phyloP scores from a whole-genome alignment of 208 protist species.

The Crithidia sp. region DNA sequence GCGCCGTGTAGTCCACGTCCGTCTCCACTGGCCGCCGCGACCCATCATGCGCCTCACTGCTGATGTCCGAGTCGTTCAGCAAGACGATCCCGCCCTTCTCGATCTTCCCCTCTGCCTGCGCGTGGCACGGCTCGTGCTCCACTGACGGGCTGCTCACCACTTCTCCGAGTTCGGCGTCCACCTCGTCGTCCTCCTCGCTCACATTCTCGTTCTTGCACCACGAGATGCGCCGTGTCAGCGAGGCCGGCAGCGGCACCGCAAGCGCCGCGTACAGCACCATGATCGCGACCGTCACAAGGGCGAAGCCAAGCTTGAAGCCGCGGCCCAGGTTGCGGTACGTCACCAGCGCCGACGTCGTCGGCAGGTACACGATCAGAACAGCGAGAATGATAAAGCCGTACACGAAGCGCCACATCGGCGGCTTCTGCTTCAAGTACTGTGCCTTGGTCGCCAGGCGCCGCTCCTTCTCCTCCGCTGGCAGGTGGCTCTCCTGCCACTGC shows the following conservation, averaged over 20 bases:
- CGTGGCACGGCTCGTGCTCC: conserved; percentile 8
- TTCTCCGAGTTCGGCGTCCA: neutral
- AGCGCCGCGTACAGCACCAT: conserved; percentile 35
- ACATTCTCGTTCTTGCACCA: conserved; percentile 17
- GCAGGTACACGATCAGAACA: conserved; percentile 55
- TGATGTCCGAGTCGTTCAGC: neutral
- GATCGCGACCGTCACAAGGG: conserved; percentile 24
- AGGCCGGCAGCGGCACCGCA: conserved; percentile 33
- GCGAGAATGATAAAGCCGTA: conserved; percentile 49
- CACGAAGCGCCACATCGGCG: conserved; percentile 49
- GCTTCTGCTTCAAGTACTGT: conserved; percentile 52
- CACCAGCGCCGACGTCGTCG: conserved; percentile 39
- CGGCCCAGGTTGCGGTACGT: conserved; percentile 8
- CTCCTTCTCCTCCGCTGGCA: conserved; percentile 40
- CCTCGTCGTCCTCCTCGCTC: conserved; percentile 10
- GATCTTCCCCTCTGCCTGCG: neutral
- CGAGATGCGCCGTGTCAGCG: conserved; percentile 1
- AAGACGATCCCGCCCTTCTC: neutral
- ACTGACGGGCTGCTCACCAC: neutral
- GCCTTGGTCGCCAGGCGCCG: conserved; percentile 27
- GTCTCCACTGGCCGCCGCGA: conserved; percentile 14
- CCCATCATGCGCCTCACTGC: neutral
- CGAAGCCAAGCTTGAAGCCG: no score
- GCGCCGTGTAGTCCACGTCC: conserved; percentile 65
- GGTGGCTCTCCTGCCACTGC: conserved; percentile 35